A percentile compares a stretch with the other conserved stretches of the same genome.
Conservation (phyloP, 208 protist genomes). For the Herpetomonas muscarum region DNA sequence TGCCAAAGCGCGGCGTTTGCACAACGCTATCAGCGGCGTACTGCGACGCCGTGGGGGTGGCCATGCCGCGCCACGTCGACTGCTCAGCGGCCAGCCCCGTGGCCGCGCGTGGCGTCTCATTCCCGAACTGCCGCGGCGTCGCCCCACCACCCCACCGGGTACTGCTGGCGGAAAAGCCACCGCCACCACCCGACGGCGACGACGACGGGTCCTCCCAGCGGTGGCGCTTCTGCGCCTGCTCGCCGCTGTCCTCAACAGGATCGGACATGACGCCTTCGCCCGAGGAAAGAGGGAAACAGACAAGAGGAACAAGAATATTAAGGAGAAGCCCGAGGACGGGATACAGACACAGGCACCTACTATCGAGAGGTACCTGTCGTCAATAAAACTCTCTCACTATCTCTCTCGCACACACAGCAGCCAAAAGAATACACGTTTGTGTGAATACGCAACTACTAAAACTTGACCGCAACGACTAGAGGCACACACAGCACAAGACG, state of each 20-base stretch:
- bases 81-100: conserved; percentile 27
- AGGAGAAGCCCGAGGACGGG: no score
- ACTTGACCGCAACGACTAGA: not conserved
- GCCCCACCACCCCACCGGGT: conserved; percentile 72
- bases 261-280: no score
- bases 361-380: no score
- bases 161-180: conserved; percentile 5
- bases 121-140: conserved; percentile 70
- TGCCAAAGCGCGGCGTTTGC: conserved; percentile 45
- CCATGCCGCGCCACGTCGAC: conserved; percentile 68
- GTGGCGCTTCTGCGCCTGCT: conserved; percentile 48
- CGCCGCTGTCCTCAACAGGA: not conserved
- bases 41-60: conserved; percentile 52
- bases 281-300: no score
- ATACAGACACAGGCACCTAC: no score
- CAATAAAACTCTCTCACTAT: no score
- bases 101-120: conserved; percentile 52
- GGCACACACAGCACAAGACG: not conserved
- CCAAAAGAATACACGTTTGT: no score
- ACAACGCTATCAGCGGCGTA: conserved; percentile 44
- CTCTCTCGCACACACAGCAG: no score
- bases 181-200: conserved; percentile 8
- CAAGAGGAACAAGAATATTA: not conserved
- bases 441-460: not conserved
- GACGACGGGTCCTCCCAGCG: conserved; percentile 51